Evolutionary conservation across 805 yeast genomes (phyloP), one percentile per base, ranked within the genome.

Genomic region (Candida caryicola): DNA sequence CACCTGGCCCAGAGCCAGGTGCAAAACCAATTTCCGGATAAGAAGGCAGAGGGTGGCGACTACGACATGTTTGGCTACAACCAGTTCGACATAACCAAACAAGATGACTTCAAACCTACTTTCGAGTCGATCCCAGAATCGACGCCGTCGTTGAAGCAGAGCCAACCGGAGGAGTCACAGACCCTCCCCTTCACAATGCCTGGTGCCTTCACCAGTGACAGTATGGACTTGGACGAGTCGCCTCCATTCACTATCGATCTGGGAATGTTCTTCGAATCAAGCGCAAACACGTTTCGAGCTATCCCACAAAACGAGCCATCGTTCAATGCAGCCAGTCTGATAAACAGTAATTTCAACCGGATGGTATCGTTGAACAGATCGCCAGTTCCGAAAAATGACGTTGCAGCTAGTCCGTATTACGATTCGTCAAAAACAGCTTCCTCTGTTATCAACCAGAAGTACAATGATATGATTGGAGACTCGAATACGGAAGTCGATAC

Each of bases 241-340:
- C 69, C 69, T 7, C 67, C 66, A 12, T 62, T 63, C 39, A 57
- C 68, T 5, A 52, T 65, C 12, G 69, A 59, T 21, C 61, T 57
- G 57, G 64, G 62, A 27, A 15, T 35, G 10, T 35, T 29, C 8
- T n/a, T 29, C 3, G 38, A 35, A n/a, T 33, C 33, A 16, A 23
- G 17, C 2, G 21, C 23, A 2, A 29, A 12, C 16, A 15, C 35
- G 18, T 9, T 12, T n/a, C 17, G 16, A 15, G 23, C 15, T 3
- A 12, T 19, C n/a, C 15, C 9, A 5, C 29, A 17, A 16, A 17
- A 15, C 9, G 18, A 28, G 8, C 27, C 23, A 6, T 4, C 9
- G 10, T 30, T 18, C 23, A 29, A 14, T 23, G 12, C 30, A 28
- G 14, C 30, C 12, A 16, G 26, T 15, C 35, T 23, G 17, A 31